These are phyloP conservation scores for Phytopythium mirpurense DNA, from an alignment of 352 stramenopile species.

Conservation along the genomic window DNA sequence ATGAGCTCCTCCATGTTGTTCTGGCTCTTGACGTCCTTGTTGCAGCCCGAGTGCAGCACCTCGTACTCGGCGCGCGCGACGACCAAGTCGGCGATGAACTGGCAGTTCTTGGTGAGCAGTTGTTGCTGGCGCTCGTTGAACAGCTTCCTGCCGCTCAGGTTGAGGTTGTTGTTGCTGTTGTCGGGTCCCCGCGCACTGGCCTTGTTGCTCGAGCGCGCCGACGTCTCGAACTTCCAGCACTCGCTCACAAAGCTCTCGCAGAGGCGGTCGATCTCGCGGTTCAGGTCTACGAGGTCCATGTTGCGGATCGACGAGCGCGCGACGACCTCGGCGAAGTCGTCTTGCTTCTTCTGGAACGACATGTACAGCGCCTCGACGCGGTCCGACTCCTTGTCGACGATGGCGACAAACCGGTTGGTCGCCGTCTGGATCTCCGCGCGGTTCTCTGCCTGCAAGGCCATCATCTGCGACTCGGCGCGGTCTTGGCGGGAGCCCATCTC, in stretches of 20 bases:
- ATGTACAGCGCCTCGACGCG: slow-evolving; percentile 73
- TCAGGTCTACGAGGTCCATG: slow-evolving; percentile 76
- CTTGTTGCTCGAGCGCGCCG: slow-evolving; percentile 53
- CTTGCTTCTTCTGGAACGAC: slow-evolving; percentile 78
- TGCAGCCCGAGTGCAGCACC: slow-evolving; percentile 58
- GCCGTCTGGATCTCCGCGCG: slow-evolving; percentile 66
- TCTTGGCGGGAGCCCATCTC: slow-evolving; percentile 52
- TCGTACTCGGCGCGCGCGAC: slow-evolving; percentile 75
- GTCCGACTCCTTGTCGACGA: slow-evolving; percentile 80
- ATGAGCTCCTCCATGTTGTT: slow-evolving; percentile 53
- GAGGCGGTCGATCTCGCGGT: slow-evolving; percentile 72
- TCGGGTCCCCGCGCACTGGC: slow-evolving; percentile 23
- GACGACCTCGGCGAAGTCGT: slow-evolving; percentile 74
- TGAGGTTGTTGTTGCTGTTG: slow-evolving; percentile 15
- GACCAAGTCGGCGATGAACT: slow-evolving; percentile 78
- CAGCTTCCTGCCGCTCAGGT: slow-evolving; percentile 32
- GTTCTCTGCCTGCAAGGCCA: slow-evolving; percentile 65
- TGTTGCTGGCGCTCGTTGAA: slow-evolving; percentile 84
- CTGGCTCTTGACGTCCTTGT: slow-evolving; percentile 49
- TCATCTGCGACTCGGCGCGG: slow-evolving; percentile 53
- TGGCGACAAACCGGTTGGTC: slow-evolving; percentile 51
- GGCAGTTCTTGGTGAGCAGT: slow-evolving; percentile 66
- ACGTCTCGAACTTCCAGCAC: slow-evolving; percentile 88
- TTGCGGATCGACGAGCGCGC: slow-evolving; percentile 76
- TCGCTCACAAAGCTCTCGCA: slow-evolving; percentile 77